Evolutionary conservation across 2,329 filamentous ascomycete genomes (phyloP).

Genomic region (Onygena corvina): DNA sequence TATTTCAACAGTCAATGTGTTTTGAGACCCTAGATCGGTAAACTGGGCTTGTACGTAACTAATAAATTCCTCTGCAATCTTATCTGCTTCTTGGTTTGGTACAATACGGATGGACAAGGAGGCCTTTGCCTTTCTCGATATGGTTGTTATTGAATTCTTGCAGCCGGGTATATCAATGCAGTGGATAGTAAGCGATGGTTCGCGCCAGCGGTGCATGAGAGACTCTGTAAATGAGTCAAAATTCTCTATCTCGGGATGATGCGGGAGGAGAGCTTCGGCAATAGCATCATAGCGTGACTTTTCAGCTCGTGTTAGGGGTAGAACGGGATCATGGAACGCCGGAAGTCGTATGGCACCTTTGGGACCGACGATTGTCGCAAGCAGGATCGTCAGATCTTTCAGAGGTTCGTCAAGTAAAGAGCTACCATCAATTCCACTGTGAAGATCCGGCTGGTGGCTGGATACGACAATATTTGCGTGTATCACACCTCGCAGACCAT

Average conservation of each 20-base stretch:
- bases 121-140: conserved; percentile 78
- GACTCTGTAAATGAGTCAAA: conserved; percentile 64
- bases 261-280: conserved; percentile 58
- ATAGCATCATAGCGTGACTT: conserved; percentile 75
- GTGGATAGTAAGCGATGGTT: conserved; percentile 89
- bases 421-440: conserved; percentile 94
- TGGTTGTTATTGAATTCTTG: conserved; percentile 67
- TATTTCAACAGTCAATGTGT: conserved; percentile 67
- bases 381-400: conserved; percentile 74
- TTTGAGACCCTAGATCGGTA: conserved; percentile 61
- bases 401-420: conserved; percentile 74
- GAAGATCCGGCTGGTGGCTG: conserved; percentile 74
- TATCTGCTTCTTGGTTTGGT: conserved; percentile 75
- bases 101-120: conserved; percentile 84
- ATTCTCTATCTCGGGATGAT: conserved; percentile 53
- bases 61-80: conserved; percentile 57
- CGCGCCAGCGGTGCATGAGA: conserved; percentile 87
- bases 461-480: conserved; percentile 85
- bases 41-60: conserved; percentile 62
- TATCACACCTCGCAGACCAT: conserved; percentile 83
- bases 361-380: conserved; percentile 68
- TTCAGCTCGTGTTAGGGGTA: conserved; percentile 62
- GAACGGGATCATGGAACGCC: conserved; percentile 74
- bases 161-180: conserved; percentile 85
- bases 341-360: conserved; percentile 75